A percentile compares a stretch with the other conserved stretches of the same genome.
phyloP scores from a whole-genome alignment of 805 yeast species.

The Ogataea siamensis region DNA sequence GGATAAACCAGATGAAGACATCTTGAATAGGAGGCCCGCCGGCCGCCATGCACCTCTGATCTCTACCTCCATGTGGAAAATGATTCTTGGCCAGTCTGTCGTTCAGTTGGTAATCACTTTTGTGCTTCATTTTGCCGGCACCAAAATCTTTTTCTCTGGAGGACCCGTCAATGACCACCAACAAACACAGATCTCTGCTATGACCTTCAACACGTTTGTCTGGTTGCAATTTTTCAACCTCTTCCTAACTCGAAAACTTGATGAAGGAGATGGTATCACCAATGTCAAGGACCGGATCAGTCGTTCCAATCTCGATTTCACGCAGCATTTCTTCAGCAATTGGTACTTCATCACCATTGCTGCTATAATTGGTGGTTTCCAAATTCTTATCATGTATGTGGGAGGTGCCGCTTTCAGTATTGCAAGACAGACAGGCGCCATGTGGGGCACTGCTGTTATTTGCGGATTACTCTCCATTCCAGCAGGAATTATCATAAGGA shows the following conservation, averaged over 20 bases:
- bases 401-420: slow-evolving; percentile 96
- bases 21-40: slow-evolving; percentile 77
- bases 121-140: slow-evolving; percentile 77
- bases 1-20: slow-evolving; percentile 86
- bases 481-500: slow-evolving; percentile 69
- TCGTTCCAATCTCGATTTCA: slow-evolving; percentile 70
- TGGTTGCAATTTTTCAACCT: slow-evolving; percentile 97
- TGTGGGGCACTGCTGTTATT: slow-evolving; percentile 87
- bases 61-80: slow-evolving; percentile 94
- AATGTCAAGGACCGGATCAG: slow-evolving; percentile 58
- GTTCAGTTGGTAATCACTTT: slow-evolving; percentile 81
- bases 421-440: slow-evolving; percentile 70
- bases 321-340: slow-evolving; percentile 78
- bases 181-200: slow-evolving; percentile 63
- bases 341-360: slow-evolving; percentile 77
- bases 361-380: slow-evolving; percentile 74
- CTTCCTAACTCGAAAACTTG: slow-evolving; percentile 86
- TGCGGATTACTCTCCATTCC: slow-evolving; percentile 85
- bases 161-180: slow-evolving; percentile 39
- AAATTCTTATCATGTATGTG: slow-evolving; percentile 87
- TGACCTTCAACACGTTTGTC: slow-evolving; percentile 94
- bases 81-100: slow-evolving; percentile 86
- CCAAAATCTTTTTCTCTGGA: slow-evolving; percentile 48
- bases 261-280: slow-evolving; percentile 73
- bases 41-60: slow-evolving; percentile 79